Evolutionary conservation across 225 moss, liverwort and hornwort genomes (phyloP), one percentile per base, ranked within the genome.

Genomic region (Takakia lepidozioides): DNA sequence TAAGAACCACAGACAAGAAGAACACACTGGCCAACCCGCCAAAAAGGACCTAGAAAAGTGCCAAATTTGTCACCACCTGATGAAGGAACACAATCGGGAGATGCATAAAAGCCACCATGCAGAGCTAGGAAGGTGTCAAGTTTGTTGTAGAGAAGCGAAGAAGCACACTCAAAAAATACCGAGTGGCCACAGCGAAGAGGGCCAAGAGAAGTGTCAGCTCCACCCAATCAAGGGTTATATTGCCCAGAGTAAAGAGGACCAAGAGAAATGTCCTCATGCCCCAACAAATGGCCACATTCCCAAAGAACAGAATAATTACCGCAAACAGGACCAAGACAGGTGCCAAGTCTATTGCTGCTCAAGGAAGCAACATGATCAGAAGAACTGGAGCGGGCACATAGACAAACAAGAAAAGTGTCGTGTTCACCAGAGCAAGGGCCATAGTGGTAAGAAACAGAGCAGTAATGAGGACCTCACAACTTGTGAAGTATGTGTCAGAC

Each of bases 281-380:
- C n/a, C n/a, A 24, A 10, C 14, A 24, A 14, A 20, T 14, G 25
- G 25, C 29, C 16, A 29, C 3, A 0, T 28, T 27, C 3, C 17
- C 17, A 59, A 57, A 28, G 19, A 49, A 19, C 25, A 55, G 51
- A 41, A 42, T 20, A 55, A 65, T 54, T 61, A 39, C 10, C 48
- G 50, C 25, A 25, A 54, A 11, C 40, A 25, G 41, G 27, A 27
- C 5, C 27, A 14, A 30, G 1, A 9, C 8, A 19, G 43, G 18
- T 25, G 46, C 7, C 46, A 13, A 18, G 19, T 16, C 41, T 39
- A 46, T 30, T 19, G 51, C 11, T 43, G 20, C 28, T 24, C 29
- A 9, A 25, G 16, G 21, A 41, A 41, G 24, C 36, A 53, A 18
- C 30, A 59, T 11, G 8, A 21, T 25, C 25, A 13, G 8, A 15